Percentiles rank a stretch among this genome's conserved stretches.
These are phyloP conservation scores for Sporothrix schenckii DNA, from an alignment of 2,329 filamentous ascomycete species.

Conservation along the genomic window DNA sequence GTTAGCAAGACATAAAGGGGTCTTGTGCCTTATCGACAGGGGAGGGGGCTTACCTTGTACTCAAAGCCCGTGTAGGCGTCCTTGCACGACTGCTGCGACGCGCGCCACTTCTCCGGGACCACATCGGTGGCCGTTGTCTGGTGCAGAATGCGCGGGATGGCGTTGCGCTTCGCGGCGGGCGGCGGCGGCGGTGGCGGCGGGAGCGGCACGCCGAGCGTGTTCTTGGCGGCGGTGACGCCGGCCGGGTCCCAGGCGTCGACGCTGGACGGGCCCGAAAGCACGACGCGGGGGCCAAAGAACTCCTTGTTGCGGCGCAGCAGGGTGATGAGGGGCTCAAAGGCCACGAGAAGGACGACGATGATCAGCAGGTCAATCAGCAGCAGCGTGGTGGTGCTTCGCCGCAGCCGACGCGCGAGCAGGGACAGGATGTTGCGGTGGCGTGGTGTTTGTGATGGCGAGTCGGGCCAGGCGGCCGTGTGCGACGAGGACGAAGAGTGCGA, in stretches of 20 bases:
- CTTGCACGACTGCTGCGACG: conserved; percentile 38
- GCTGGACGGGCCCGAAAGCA: conserved; percentile 14
- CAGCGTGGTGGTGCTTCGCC: conserved; percentile 58
- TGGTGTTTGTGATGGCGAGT: conserved; percentile 18
- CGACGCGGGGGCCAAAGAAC: conserved; percentile 41
- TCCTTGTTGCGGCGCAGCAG: conserved; percentile 58
- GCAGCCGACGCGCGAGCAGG: conserved; percentile 30
- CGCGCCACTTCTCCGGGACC: conserved; percentile 40
- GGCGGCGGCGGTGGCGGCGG: background rate
- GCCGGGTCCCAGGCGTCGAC: conserved; percentile 27
- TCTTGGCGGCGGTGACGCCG: conserved; percentile 1
- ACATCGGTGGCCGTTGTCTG: conserved; percentile 39
- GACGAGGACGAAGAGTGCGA: conserved; percentile 14
- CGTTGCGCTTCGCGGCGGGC: conserved; percentile 20
- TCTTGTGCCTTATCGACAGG: no score
- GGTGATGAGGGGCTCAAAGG: conserved; percentile 70
- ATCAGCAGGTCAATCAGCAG: conserved; percentile 39
- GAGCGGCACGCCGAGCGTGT: conserved; percentile 26
- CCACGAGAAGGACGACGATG: conserved; percentile 66
- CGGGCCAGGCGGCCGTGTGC: conserved; percentile 21
- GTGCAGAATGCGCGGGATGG: conserved; percentile 42
- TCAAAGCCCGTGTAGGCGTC: conserved; percentile 40
- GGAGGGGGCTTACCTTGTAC: conserved; percentile 40
- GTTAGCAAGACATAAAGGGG: background rate
- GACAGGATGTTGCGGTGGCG: conserved; percentile 15